A percentile compares a stretch with the other conserved stretches of the same genome.
Conservation (phyloP, 441 rosid genomes). For the Sinapis alba region DNA sequence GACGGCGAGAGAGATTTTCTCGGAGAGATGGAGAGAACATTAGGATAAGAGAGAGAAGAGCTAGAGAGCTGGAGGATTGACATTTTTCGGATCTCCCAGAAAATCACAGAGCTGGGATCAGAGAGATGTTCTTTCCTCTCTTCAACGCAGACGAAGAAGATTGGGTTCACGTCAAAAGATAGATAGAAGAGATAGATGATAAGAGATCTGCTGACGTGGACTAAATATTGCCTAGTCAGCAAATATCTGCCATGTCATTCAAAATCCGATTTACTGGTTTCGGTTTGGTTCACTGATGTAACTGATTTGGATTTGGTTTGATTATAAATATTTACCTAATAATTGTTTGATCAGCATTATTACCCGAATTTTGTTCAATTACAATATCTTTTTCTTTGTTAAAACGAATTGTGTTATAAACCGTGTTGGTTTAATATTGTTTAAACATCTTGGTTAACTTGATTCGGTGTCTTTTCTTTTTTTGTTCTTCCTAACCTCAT, state of each 20-base stretch:
- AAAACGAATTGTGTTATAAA: not conserved
- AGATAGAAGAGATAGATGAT: slow-evolving; percentile 16
- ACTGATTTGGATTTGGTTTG: not conserved
- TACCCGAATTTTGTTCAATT: too few species aligned
- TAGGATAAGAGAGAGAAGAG: slow-evolving; percentile 49
- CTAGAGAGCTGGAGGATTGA: slow-evolving; percentile 45
- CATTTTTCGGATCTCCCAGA: slow-evolving; percentile 40
- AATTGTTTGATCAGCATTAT: not conserved
- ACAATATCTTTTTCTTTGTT: too few species aligned
- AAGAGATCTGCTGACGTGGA: slow-evolving; percentile 38
- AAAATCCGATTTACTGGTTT: not conserved
- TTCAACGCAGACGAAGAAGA: slow-evolving; percentile 30
- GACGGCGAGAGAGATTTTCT: slow-evolving; percentile 33
- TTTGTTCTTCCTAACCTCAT: not conserved
- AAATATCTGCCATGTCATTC: slow-evolving; percentile 24
- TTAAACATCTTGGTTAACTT: not conserved
- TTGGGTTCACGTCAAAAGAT: slow-evolving; percentile 35
- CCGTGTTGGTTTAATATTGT: not conserved
- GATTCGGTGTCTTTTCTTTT: not conserved
- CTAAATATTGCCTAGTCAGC: slow-evolving; percentile 9
- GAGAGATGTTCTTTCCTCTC: slow-evolving; percentile 26
- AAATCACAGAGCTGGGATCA: slow-evolving; percentile 13
- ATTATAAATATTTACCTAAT: not conserved
- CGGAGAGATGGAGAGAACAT: slow-evolving; percentile 46
- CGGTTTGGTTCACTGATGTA: not conserved